These are phyloP conservation scores for Candida coleopterorum DNA, from an alignment of 805 yeast genomes.

Conservation along the genomic window DNA sequence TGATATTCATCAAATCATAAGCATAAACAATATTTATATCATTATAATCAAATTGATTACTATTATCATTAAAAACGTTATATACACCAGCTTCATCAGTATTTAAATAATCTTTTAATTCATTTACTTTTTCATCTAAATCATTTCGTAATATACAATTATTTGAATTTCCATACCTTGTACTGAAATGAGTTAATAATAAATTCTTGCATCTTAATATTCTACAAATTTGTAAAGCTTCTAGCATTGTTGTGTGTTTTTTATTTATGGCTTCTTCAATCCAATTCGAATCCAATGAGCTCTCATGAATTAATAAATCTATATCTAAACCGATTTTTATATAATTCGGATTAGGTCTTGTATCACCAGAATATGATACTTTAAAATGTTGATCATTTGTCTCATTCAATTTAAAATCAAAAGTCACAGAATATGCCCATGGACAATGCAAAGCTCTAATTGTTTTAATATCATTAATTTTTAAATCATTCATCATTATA, in stretches of 20 bases:
- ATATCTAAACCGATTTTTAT: slow-evolving; percentile 60
- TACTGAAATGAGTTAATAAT: slow-evolving; percentile 87
- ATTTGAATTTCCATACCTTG: slow-evolving; percentile 55
- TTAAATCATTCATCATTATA: slow-evolving; percentile 37
- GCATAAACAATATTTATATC: slow-evolving; percentile 20
- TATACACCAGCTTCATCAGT: slow-evolving; percentile 15
- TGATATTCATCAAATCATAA: slow-evolving; percentile 33
- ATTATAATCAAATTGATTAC: slow-evolving; percentile 20
- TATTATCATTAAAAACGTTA: slow-evolving; percentile 20
- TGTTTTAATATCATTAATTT: slow-evolving; percentile 45
- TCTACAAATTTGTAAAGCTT: slow-evolving; percentile 69
- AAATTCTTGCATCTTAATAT: slow-evolving; percentile 69
- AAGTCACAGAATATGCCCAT: slow-evolving; percentile 64
- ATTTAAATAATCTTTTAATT: slow-evolving; percentile 26
- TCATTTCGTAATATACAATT: slow-evolving; percentile 22
- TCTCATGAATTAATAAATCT: slow-evolving; percentile 85
- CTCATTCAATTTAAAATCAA: slow-evolving; percentile 43
- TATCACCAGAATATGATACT: slow-evolving; percentile 90
- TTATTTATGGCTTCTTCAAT: slow-evolving; percentile 74
- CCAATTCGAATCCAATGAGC: slow-evolving; percentile 80
- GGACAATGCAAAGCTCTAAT: slow-evolving; percentile 83
- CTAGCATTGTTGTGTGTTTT: slow-evolving; percentile 83
- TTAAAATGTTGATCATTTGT: slow-evolving; percentile 41
- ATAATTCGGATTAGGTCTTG: slow-evolving; percentile 73
- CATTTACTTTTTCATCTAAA: slow-evolving; percentile 17